A percentile compares a stretch with the other conserved stretches of the same genome.
phyloP scores from a whole-genome alignment of 352 stramenopile genomes.

The Phytophthora idaei region DNA sequence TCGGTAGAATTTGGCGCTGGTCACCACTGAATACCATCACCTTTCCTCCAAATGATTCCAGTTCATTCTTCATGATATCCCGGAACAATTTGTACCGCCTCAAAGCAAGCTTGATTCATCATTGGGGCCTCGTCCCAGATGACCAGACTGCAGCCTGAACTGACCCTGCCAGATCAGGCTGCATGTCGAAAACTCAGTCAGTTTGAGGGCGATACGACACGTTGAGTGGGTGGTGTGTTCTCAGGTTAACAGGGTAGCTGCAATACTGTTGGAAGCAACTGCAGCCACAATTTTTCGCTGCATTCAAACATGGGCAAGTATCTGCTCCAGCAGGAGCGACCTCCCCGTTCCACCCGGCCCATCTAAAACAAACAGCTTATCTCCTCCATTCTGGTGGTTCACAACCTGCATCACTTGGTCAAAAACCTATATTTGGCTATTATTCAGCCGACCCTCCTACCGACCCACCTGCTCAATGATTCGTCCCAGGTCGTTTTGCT shows the following conservation, averaged over 20 bases:
- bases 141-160: conserved; percentile 3
- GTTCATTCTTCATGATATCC: conserved; percentile 4
- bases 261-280: background rate
- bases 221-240: background rate
- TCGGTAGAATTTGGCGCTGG: conserved; percentile 32
- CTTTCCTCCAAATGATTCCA: conserved; percentile 33
- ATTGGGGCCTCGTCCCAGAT: conserved; percentile 12
- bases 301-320: background rate
- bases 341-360: background rate
- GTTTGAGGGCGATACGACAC: background rate
- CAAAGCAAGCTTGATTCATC: background rate
- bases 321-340: background rate
- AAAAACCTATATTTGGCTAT: background rate
- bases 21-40: conserved; percentile 23
- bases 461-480: no score
- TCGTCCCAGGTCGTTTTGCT: no score
- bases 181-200: background rate
- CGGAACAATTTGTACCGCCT: conserved; percentile 18
- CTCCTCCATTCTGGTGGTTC: background rate
- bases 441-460: no score
- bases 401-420: background rate
- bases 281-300: background rate
- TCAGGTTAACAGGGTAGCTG: background rate
- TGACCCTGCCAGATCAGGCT: background rate
- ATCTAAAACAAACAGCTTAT: background rate